A percentile compares a stretch with the other conserved stretches of the same genome.
phyloP scores from a whole-genome alignment of 2,329 filamentous ascomycete species.

The Botrytis cinerea region DNA sequence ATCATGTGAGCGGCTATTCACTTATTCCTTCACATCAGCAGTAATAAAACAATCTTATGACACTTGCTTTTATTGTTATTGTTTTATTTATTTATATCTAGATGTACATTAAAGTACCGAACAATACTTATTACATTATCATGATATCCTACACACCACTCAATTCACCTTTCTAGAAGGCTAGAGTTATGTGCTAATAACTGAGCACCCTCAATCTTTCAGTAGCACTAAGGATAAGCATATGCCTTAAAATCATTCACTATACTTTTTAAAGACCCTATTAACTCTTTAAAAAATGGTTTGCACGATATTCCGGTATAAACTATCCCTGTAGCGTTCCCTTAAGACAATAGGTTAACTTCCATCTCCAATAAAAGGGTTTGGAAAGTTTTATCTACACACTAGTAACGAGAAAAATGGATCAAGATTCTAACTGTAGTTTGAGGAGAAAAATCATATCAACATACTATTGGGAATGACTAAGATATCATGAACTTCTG shows the following conservation, averaged over 20 bases:
- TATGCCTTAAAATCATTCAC: background rate
- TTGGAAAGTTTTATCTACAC: background rate
- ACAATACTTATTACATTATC: background rate
- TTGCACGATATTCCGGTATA: background rate
- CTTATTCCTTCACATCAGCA: background rate
- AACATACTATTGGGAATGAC: background rate
- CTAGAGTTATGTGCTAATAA: background rate
- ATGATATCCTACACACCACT: background rate
- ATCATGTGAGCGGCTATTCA: background rate
- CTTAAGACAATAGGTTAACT: background rate
- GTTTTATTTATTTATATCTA: background rate
- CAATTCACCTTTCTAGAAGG: background rate
- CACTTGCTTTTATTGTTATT: background rate
- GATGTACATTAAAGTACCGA: rapidly evolving
- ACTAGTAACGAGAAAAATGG: background rate
- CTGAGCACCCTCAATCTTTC: background rate
- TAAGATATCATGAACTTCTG: no score
- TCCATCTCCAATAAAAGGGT: background rate
- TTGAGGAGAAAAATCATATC: rapidly evolving
- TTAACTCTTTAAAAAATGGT: no score
- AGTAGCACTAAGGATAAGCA: background rate
- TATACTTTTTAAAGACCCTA: background rate
- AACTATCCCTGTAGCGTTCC: no score
- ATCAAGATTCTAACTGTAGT: background rate
- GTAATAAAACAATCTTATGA: rapidly evolving